Evolutionary conservation across 768 basidiomycete species (phyloP).

Genomic region (Xerocomellus chrysenteron): DNA sequence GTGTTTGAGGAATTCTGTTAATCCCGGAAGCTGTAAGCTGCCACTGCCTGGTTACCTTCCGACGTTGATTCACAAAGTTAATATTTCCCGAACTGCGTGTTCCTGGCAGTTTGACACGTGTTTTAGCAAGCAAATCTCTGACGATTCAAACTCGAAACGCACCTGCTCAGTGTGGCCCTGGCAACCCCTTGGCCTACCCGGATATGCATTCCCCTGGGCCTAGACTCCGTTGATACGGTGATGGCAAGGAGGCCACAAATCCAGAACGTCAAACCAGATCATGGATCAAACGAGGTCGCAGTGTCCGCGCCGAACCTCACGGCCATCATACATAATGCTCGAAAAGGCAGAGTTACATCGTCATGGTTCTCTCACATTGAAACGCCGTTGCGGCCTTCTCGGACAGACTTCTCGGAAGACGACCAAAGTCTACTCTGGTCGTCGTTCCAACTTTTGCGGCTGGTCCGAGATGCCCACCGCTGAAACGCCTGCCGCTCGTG

Average conservation of each 20-base stretch:
- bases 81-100: neutral
- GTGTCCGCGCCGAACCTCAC: constrained; percentile 1
- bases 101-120: constrained; percentile 1
- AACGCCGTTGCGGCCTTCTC: constrained; percentile 8
- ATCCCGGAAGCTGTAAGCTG: neutral
- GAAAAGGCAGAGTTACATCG: neutral
- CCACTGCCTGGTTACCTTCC: neutral
- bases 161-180: neutral
- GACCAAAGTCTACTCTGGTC: constrained; percentile 6
- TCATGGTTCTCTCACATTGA: neutral
- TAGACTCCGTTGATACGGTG: neutral
- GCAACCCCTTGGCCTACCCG: too few relatives aligned
- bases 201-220: neutral
- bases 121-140: neutral
- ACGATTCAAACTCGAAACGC: neutral
- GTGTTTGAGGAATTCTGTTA: neutral
- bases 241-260: neutral
- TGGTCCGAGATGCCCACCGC: neutral
- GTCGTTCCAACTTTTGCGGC: constrained; percentile 4
- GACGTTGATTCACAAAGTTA: neutral
- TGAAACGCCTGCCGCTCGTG: neutral
- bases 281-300: neutral
- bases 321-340: constrained; percentile 4
- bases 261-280: neutral
- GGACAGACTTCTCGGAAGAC: constrained; percentile 1